Base-by-base conservation (phyloP, 257 asterid species). In the Buddleja alternifolia region DNA sequence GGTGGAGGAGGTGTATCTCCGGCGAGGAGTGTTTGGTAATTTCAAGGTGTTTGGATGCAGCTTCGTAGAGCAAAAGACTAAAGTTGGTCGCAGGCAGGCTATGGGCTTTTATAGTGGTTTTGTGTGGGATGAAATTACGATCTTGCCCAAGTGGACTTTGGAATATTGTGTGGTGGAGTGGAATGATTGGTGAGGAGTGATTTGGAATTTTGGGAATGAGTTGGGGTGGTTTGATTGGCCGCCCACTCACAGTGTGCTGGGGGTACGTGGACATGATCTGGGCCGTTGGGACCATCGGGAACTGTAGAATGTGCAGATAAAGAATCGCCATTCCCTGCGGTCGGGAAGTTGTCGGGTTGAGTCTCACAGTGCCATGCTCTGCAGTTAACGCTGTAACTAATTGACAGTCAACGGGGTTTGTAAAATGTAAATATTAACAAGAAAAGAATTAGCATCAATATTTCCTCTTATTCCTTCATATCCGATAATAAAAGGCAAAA, bases 241-340 rank as follows among this genome's bases (percentile, higher is more conserved):
- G n/a, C n/a, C n/a, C n/a, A n/a, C n/a, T n/a, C n/a, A 88, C 83
- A 67, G 16, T 83, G 82, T 87, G 89, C 85, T 52, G 70, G 56
- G 61, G 69, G 79, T 70, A 51, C 77, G 77, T 66, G 66, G 71
- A 75, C 39, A 20, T 55, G 67, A 78, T 76, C 73, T 60, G 86
- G 51, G 63, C 77, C 71, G 73, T 67, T 23, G 75, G 62, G 36
- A 7, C 24, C 66, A 47, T 69, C 14, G 70, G 76, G 78, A 44
- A 76, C 74, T 78, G 85, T 75, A 63, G 52, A 55, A 66, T 56
- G 78, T 83, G 85, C 63, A 60, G 79, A 69, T 72, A 78, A 76
- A 84, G 57, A 72, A 74, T 60, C 44, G 75, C 92, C 92, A 84
- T 82, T 72, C 86, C 78, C 77, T 21, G 29, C 73, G 78, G 90